Evolutionary conservation across 179 eudicot species (phyloP), one percentile per base, ranked within the genome.

Genomic region (Monotropa hypopitys): DNA sequence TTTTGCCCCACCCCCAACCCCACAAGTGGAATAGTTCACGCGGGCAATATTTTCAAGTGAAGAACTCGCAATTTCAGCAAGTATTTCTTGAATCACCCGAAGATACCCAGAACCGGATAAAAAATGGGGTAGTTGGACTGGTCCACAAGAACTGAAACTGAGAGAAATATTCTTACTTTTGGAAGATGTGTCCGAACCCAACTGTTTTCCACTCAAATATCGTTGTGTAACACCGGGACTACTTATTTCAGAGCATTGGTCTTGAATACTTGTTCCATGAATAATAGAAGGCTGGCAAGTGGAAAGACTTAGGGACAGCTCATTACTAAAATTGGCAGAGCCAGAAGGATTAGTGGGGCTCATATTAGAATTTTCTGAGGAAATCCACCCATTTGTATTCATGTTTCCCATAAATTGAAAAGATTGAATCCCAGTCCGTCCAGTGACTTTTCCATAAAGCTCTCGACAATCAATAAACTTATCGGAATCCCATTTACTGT

Each of bases 41-140:
- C 49, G 82, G 21, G 78, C 88, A 23, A 80, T 69, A 79, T 80
- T 81, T 76, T 81, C 89, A 30, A 89, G 87, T 5, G 94, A 87
- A 80, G 63, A 89, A 80, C 81, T 83, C 1, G 92, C 85, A 61
- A 92, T 72, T 66, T 90, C 90, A 4, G 92, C 86, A 77, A 94
- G 92, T 76, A 94, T 92, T 72, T 92, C 94, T 77, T 90, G 94
- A 81, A 90, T 80, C 13, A 86, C 91, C n/a, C 61, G 70, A 70
- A 86, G 84, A 82, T 89, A 94, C 74, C 83, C 85, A 2, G 97
- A 88, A 18, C 90, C 86, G 23, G 85, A 84, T 35, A 82, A 63
- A 32, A 87, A 23, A 32, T 84, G 85, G 10, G 89, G 80, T 75
- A 86, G 74, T 69, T 87, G 84, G 7, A 77, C 69, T 0, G 86